phyloP scores from a whole-genome alignment of 176 grass and related monocot species.

The Poa annua region DNA sequence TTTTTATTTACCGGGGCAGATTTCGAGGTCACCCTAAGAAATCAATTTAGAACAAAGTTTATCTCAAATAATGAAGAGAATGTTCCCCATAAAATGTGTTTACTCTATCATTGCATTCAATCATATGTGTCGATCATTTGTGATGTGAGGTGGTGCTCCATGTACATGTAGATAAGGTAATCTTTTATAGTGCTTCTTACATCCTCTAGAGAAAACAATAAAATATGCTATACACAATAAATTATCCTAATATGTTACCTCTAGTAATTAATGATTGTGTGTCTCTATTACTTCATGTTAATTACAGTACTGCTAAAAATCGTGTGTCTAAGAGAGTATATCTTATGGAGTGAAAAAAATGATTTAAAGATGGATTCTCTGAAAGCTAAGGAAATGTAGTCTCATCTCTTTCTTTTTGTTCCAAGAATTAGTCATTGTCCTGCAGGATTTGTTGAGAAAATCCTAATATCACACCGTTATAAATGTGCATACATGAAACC shows the following conservation, averaged over 20 bases:
- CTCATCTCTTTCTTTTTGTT: not conserved
- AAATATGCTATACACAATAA: too few species aligned
- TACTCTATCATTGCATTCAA: conserved; percentile 17
- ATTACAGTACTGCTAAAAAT: not conserved
- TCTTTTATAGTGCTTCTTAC: too few species aligned
- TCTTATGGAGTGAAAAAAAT: not conserved
- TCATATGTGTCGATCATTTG: not conserved
- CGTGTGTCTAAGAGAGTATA: not conserved
- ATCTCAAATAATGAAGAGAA: conserved; percentile 34
- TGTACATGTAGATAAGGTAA: too few species aligned
- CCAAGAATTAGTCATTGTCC: not conserved
- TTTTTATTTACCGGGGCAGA: too few species aligned
- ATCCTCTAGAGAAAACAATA: too few species aligned
- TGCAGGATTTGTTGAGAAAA: not conserved
- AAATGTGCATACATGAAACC: not conserved
- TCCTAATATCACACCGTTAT: not conserved
- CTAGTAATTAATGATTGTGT: not conserved
- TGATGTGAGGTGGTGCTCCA: too few species aligned
- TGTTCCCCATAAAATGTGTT: conserved; percentile 41
- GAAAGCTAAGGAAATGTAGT: not conserved
- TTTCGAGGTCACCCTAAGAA: not conserved
- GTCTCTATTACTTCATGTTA: not conserved
- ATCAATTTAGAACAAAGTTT: conserved; percentile 13
- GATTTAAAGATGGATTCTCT: not conserved
- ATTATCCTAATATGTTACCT: not conserved